Conservation (phyloP, 768 basidiomycete species). For the Panellus pusillus region DNA sequence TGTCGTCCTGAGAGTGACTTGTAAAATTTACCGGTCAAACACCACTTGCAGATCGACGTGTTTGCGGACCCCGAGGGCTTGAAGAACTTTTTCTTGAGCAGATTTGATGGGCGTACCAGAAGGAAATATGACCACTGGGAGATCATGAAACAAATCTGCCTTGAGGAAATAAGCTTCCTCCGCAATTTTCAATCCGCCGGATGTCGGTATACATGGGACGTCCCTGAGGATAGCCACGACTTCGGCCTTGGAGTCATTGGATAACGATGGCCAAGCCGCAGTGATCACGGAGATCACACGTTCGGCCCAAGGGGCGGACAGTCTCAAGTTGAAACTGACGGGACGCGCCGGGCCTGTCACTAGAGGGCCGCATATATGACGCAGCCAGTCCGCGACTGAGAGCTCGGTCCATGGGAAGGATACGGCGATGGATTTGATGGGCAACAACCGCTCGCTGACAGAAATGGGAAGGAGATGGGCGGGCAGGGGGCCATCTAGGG, state of each 20-base stretch:
- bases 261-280: constrained; percentile 71
- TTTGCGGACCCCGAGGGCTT: constrained; percentile 79
- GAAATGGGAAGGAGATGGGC: constrained; percentile 65
- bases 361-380: constrained; percentile 53
- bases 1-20: neutral
- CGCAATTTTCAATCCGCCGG: constrained; percentile 70
- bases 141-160: constrained; percentile 86
- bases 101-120: constrained; percentile 66
- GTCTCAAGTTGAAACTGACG: constrained; percentile 59
- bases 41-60: constrained; percentile 92
- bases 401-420: constrained; percentile 83
- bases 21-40: constrained; percentile 68
- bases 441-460: constrained; percentile 57
- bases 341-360: constrained; percentile 35
- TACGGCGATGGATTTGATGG: constrained; percentile 44
- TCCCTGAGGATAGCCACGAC: constrained; percentile 49
- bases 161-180: constrained; percentile 80
- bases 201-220: constrained; percentile 69
- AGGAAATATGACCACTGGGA: constrained; percentile 75
- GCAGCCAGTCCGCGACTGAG: constrained; percentile 72
- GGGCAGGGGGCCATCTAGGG: constrained; percentile 75
- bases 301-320: constrained; percentile 77
- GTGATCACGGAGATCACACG: constrained; percentile 66
- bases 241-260: constrained; percentile 44
- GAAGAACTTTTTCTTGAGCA: constrained; percentile 66